Percentiles rank a stretch among this genome's conserved stretches.
These are phyloP conservation scores for Xylaria sp. DNA, from an alignment of 2,329 filamentous ascomycete genomes.

Conservation along the genomic window DNA sequence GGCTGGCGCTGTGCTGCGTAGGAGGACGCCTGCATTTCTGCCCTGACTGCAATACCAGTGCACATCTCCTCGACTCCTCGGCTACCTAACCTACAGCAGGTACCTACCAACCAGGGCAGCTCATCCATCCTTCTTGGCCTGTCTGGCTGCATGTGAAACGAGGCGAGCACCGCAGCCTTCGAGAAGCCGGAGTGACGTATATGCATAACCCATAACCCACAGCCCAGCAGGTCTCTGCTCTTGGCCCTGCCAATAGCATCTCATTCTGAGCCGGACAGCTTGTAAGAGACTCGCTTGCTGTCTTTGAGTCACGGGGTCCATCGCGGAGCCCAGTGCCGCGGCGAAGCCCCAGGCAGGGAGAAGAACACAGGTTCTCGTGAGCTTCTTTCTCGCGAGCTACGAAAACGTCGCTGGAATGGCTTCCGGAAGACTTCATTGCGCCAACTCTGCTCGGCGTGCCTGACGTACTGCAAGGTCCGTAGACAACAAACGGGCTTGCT, in stretches of 20 bases:
- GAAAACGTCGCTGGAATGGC: not conserved
- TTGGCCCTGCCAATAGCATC: not conserved
- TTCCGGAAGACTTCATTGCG: conserved; percentile 1
- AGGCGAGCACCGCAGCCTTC: conserved; percentile 21
- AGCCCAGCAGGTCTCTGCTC: not conserved
- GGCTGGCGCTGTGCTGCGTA: conserved; percentile 5
- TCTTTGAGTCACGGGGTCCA: conserved; percentile 8
- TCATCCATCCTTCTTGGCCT: conserved; percentile 23
- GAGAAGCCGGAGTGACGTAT: conserved; percentile 11
- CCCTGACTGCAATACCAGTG: conserved; percentile 12
- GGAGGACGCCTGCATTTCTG: conserved; percentile 5
- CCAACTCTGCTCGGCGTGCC: not conserved
- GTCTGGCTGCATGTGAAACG: conserved; percentile 27
- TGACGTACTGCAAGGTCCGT: not conserved
- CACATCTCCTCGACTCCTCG: conserved; percentile 8
- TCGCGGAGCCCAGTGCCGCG: not conserved
- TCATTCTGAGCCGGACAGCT: conserved; percentile 6
- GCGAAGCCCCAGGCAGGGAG: not conserved
- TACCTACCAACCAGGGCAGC: conserved; percentile 3
- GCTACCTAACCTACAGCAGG: not conserved
- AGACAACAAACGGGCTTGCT: not conserved
- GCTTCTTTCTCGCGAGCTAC: not conserved
- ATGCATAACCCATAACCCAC: conserved; percentile 1
- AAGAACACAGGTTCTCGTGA: not conserved
- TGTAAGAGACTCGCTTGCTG: conserved; percentile 5